Conservation (phyloP, 78 protist species). For the Dictyostelium firmibasis region DNA sequence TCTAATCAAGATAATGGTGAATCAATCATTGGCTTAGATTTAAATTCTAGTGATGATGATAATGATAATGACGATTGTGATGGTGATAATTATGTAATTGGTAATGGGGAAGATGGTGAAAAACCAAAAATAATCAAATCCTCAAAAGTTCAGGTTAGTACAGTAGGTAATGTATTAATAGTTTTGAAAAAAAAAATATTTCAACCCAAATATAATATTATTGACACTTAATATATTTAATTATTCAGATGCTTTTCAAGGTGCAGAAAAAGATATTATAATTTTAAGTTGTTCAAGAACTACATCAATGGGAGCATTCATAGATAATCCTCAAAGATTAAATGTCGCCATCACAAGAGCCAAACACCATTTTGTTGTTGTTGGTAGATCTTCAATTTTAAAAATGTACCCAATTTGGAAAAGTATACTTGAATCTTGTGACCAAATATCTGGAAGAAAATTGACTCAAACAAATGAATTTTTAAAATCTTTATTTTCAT, state of each 20-base stretch:
- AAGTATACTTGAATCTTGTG: background rate
- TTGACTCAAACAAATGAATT: background rate
- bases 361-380: slow-evolving; percentile 79
- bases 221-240: no score
- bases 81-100: background rate
- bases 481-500: background rate
- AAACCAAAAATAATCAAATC: background rate
- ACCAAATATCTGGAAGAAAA: background rate
- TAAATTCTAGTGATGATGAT: background rate
- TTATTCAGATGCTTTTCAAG: slow-evolving; percentile 87
- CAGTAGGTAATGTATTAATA: slow-evolving; percentile 65
- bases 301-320: slow-evolving; percentile 74
- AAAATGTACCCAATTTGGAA: background rate
- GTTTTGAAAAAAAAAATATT: no score
- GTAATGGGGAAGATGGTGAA: background rate
- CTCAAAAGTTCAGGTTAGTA: slow-evolving; percentile 36
- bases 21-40: background rate
- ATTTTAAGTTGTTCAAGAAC: slow-evolving; percentile 38
- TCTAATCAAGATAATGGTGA: background rate
- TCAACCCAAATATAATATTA: no score
- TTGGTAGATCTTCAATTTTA: slow-evolving; percentile 66
- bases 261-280: slow-evolving; percentile 90
- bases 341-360: slow-evolving; percentile 95
- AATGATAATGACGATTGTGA: background rate
- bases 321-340: slow-evolving; percentile 84